Conservation (phyloP, 1,139 yeast genomes). For the Scheffersomyces stambukii region DNA sequence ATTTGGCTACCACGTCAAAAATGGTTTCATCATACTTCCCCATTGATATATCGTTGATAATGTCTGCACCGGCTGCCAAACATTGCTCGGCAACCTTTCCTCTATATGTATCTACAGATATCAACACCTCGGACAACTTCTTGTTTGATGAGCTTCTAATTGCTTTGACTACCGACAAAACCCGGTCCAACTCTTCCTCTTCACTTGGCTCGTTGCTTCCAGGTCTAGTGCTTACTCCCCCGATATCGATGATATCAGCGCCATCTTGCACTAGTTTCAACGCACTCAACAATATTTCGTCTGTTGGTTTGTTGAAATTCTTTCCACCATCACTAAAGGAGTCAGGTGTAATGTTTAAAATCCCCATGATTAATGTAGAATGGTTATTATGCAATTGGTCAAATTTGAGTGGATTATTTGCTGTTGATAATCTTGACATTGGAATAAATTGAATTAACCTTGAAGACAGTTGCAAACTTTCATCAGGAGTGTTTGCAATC, state of each 20-base stretch:
- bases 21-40: conserved; percentile 67
- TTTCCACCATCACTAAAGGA: conserved; percentile 90
- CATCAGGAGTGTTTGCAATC: conserved; percentile 30
- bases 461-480: conserved; percentile 42
- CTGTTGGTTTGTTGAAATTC: conserved; percentile 21
- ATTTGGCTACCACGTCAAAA: conserved; percentile 61
- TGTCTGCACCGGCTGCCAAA: conserved; percentile 77
- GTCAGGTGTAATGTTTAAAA: conserved; percentile 87
- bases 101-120: conserved; percentile 86
- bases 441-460: conserved; percentile 46
- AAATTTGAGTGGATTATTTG: conserved; percentile 29
- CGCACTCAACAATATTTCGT: conserved; percentile 33
- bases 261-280: conserved; percentile 50
- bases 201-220: conserved; percentile 58
- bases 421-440: conserved; percentile 21
- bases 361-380: conserved; percentile 70
- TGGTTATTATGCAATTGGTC: conserved; percentile 32
- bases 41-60: conserved; percentile 87
- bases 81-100: conserved; percentile 68
- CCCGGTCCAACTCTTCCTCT: conserved; percentile 60
- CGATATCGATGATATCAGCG: conserved; percentile 74
- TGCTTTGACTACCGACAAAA: conserved; percentile 64
- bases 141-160: conserved; percentile 40
- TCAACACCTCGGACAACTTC: conserved; percentile 36
- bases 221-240: conserved; percentile 92